These are phyloP conservation scores for Beauveria asiatica DNA, from an alignment of 2,329 filamentous ascomycete species.

Conservation along the genomic window DNA sequence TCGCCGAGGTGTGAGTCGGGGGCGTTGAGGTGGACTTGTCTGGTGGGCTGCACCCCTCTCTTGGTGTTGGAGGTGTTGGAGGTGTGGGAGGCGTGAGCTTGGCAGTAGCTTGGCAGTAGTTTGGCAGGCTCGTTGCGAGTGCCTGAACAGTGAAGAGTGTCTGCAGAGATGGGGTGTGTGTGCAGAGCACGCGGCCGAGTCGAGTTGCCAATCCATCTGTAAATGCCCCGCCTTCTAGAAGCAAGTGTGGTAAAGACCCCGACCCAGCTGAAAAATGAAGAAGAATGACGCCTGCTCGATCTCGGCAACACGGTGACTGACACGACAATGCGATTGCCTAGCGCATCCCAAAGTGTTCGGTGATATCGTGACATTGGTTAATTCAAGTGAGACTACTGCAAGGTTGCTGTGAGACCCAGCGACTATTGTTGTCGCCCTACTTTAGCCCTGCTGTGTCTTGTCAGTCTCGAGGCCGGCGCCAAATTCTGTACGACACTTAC, in stretches of 20 bases:
- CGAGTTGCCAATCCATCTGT: not conserved
- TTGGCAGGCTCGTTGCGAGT: not conserved
- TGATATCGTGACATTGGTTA: not conserved
- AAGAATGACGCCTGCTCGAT: conserved; percentile 1
- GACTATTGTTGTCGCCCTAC: not conserved
- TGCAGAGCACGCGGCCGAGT: not conserved
- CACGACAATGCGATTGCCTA: conserved; percentile 4
- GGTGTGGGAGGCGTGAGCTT: not conserved
- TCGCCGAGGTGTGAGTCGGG: conserved; percentile 8
- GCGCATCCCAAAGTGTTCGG: not conserved
- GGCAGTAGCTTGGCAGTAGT: not conserved
- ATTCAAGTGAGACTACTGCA: not conserved
- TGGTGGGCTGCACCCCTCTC: not conserved
- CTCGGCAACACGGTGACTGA: not conserved
- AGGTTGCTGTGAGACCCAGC: not conserved
- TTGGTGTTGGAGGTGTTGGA: not conserved
- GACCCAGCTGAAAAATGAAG: conserved; percentile 11
- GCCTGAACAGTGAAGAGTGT: not conserved
- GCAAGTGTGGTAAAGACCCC: conserved; percentile 4
- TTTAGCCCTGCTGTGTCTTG: not conserved
- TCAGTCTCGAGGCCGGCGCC: not conserved
- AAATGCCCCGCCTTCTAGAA: conserved; percentile 11
- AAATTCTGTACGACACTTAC: not conserved
- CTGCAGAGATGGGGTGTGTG: not conserved
- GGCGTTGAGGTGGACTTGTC: conserved; percentile 4